Evolutionary conservation across 331 rosid species (phyloP).

Genomic region (Erythrophleum ivorense): DNA sequence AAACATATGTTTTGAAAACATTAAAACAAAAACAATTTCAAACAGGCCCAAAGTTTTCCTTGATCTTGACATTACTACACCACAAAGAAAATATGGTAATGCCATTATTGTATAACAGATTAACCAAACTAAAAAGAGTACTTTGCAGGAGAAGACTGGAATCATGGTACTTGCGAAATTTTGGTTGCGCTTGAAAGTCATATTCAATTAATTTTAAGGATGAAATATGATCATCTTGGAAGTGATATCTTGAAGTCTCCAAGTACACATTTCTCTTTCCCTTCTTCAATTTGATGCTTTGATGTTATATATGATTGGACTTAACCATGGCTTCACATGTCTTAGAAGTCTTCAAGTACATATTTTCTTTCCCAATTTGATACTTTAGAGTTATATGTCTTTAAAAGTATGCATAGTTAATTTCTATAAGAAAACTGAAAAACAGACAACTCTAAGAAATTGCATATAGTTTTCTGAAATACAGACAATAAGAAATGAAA

Average conservation of each 20-base stretch:
- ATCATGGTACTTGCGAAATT: slow-evolving; percentile 9
- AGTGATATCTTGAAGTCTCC: background rate
- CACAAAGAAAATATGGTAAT: background rate
- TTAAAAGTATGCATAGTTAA: slow-evolving; percentile 9
- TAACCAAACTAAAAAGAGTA: slow-evolving; percentile 1
- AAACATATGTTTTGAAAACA: too few species aligned
- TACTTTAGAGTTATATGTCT: slow-evolving; percentile 12
- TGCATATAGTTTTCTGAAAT: slow-evolving; percentile 1
- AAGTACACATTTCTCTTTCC: background rate
- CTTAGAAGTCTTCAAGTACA: background rate
- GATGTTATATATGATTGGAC: background rate
- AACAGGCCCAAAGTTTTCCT: too few species aligned
- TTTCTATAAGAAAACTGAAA: slow-evolving; percentile 10
- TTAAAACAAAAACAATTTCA: too few species aligned
- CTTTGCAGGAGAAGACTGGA: slow-evolving; percentile 11
- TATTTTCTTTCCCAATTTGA: background rate
- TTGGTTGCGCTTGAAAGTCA: slow-evolving; percentile 15
- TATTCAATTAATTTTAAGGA: background rate
- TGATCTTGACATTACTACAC: slow-evolving; percentile 9
- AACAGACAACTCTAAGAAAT: too few species aligned
- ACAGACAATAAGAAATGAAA: background rate
- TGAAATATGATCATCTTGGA: slow-evolving; percentile 4
- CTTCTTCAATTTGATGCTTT: background rate
- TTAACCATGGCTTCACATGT: slow-evolving; percentile 1
- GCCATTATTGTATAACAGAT: slow-evolving; percentile 15